Evolutionary conservation across 441 rosid species (phyloP), one percentile per base, ranked within the genome.

Genomic region (Erysimum pusillum): DNA sequence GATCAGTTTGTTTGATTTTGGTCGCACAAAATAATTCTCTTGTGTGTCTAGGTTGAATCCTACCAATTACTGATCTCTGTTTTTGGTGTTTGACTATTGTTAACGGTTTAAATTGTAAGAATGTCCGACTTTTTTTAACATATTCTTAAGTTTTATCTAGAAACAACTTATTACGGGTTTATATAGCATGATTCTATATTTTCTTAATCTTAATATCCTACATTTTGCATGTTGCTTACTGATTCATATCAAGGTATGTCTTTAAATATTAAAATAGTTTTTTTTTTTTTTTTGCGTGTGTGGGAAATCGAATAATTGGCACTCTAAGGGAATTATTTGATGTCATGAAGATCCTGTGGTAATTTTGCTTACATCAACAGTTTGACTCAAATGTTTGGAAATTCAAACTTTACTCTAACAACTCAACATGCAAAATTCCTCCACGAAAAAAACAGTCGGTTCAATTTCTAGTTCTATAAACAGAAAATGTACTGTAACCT

Each of bases 311-410:
- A 31, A 60, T 49, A 51, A 58, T 60, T 18, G 31, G 63, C 61
- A 60, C 28, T 10, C 42, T 11, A 63, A 28, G 36, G 12, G 9
- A 49, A 20, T 6, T 15, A 15, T 57, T 12, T 22, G 66, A 72
- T 64, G 76, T 58, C 77, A 77, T 71, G 56, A 51, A 51, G 56
- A 51, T 51, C 56, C 31, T 51, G 56, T 51, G 39, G 63, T 41
- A 58, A 58, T 18, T 58, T 64, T 49, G 73, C 63, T 72, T 77
- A 60, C 73, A 71, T 77, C 69, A 53, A 49, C 51, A 66, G 31
- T 78, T 78, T 72, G 77, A 78, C 69, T 66, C 34, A 61, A 4
- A 71, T 49, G 45, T 77, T 57, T 64, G 57, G 41, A 72, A 17
- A 60, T 57, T 76, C 71, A 72, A 71, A 60, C 42, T 32, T 52